phyloP scores from a whole-genome alignment of 805 yeast genomes.

The Saccharomycopsis javanensis region DNA sequence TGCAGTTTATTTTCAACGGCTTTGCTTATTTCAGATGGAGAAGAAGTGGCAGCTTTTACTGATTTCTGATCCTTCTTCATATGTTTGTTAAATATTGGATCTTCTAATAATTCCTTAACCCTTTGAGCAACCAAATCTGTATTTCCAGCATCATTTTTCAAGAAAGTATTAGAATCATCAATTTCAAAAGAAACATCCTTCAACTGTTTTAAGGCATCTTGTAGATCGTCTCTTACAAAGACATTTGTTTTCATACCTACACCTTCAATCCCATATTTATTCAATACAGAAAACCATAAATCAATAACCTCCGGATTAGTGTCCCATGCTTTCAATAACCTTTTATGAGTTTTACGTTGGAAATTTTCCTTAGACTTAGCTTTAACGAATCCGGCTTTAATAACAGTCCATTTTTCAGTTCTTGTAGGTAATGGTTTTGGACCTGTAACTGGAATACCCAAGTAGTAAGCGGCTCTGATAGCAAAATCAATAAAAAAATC shows the following conservation, averaged over 20 bases:
- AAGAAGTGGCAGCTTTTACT: neutral
- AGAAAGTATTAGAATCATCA: conserved; percentile 17
- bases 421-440: conserved; percentile 59
- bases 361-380: conserved; percentile 93
- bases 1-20: neutral
- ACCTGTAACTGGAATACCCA: conserved; percentile 79
- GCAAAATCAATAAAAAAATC: conserved; percentile 79
- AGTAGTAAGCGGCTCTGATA: conserved; percentile 78
- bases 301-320: conserved; percentile 79
- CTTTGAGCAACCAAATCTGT: conserved; percentile 41
- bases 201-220: conserved; percentile 32
- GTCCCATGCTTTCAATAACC: conserved; percentile 70
- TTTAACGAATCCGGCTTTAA: conserved; percentile 85
- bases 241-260: conserved; percentile 75
- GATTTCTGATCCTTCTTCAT: conserved; percentile 4
- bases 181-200: conserved; percentile 25
- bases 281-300: conserved; percentile 65
- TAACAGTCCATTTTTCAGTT: conserved; percentile 87
- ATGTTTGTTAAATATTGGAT: conserved; percentile 44
- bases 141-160: conserved; percentile 17
- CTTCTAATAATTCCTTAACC: conserved; percentile 51
- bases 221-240: conserved; percentile 42
- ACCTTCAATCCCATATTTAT: conserved; percentile 69
- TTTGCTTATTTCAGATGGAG: neutral
- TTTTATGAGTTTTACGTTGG: conserved; percentile 74